Evolutionary conservation across 768 basidiomycete species (phyloP).

Genomic region (Mycena filopes): DNA sequence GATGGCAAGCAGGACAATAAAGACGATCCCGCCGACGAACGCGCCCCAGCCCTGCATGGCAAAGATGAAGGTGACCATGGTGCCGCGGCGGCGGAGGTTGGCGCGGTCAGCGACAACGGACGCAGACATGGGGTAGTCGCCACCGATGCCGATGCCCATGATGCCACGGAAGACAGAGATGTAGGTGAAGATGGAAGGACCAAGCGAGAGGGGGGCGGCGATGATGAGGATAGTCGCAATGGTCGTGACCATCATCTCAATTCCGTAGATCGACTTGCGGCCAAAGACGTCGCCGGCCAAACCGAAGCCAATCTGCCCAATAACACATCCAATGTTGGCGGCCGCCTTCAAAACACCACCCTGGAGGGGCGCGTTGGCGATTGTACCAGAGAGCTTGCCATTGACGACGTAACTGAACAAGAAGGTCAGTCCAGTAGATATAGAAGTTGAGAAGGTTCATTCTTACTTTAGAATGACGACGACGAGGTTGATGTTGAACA

Average conservation of each 20-base stretch:
- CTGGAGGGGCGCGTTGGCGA: constrained; percentile 23
- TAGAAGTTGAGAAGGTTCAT: neutral
- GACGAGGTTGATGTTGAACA: constrained; percentile 30
- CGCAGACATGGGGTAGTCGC: constrained; percentile 31
- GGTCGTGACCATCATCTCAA: constrained; percentile 25
- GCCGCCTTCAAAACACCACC: constrained; percentile 29
- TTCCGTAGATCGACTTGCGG: constrained; percentile 24
- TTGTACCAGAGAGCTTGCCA: constrained; percentile 24
- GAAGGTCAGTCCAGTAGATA: neutral
- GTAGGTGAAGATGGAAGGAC: constrained; percentile 20
- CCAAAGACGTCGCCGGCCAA: constrained; percentile 27
- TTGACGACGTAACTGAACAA: constrained; percentile 20
- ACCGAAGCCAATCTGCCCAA: constrained; percentile 25
- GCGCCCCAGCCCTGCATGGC: constrained; percentile 31
- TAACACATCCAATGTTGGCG: constrained; percentile 27
- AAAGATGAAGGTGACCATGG: constrained; percentile 32
- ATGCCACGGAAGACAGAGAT: constrained; percentile 20
- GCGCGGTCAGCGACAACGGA: constrained; percentile 31
- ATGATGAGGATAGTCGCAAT: constrained; percentile 24
- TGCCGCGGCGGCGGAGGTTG: constrained; percentile 30
- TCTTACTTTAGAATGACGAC: constrained; percentile 27
- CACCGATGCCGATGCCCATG: constrained; percentile 26
- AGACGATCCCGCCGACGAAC: constrained; percentile 23
- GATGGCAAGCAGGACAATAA: constrained; percentile 23
- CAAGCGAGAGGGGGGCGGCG: constrained; percentile 18